Percentiles rank a stretch among this genome's conserved stretches.
Evolutionary conservation across 257 asterid species (phyloP).

Genomic region (Nicotiana obtusifolia): DNA sequence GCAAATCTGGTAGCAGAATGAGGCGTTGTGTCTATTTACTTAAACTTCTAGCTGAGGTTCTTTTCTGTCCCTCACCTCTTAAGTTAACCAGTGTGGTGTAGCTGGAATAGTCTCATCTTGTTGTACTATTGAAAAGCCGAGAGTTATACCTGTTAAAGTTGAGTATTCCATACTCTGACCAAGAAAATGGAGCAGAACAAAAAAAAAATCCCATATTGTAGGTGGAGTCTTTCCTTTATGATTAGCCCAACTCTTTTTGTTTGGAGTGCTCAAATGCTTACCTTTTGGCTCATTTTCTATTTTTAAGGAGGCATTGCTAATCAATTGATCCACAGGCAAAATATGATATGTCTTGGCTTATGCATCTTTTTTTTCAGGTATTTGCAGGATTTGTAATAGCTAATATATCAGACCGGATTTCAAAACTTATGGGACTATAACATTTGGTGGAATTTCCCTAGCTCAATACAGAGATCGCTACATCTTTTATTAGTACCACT

Average conservation of each 20-base stretch:
- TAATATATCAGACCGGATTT: conserved; percentile 64
- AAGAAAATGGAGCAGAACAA: not conserved
- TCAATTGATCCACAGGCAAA: not conserved
- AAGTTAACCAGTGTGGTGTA: too few species aligned
- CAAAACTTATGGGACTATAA: conserved; percentile 58
- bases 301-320: not conserved
- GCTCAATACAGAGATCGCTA: not conserved
- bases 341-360: not conserved
- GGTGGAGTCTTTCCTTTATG: not conserved
- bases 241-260: not conserved
- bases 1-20: too few species aligned
- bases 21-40: too few species aligned
- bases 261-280: not conserved
- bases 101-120: not conserved
- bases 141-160: too few species aligned
- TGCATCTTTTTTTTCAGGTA: conserved; percentile 47
- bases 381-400: conserved; percentile 87
- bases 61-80: too few species aligned
- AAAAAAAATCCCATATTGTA: not conserved
- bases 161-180: too few species aligned
- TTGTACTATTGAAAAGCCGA: not conserved
- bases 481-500: not conserved
- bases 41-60: too few species aligned
- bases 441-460: not conserved
- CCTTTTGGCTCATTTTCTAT: not conserved